Evolutionary conservation across 768 basidiomycete genomes (phyloP).

Genomic region (Grammothele lineata): DNA sequence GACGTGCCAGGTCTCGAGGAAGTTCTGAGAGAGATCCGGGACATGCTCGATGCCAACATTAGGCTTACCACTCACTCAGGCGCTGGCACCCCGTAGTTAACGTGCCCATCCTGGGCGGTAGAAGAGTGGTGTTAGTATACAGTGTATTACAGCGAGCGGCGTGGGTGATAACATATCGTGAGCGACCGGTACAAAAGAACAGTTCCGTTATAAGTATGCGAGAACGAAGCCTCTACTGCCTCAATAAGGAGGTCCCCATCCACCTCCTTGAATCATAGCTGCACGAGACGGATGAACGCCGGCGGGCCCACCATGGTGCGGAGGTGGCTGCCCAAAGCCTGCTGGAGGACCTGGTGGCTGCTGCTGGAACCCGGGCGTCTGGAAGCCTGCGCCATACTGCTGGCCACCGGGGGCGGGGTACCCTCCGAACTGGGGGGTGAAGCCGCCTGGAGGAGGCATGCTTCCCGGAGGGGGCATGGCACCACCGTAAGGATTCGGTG

Average conservation of each 20-base stretch:
- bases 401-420: slow-evolving; percentile 15
- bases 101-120: too few relatives aligned
- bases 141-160: slow-evolving; percentile 16
- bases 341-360: slow-evolving; percentile 33
- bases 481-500: slow-evolving; percentile 68
- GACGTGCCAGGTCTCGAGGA: slow-evolving; percentile 3
- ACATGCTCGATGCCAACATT: neutral
- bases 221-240: too few relatives aligned
- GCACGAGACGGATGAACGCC: slow-evolving; percentile 68
- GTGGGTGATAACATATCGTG: slow-evolving; percentile 12
- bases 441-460: slow-evolving; percentile 35
- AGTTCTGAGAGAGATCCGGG: neutral
- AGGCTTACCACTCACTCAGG: too few relatives aligned
- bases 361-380: slow-evolving; percentile 42
- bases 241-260: slow-evolving; percentile 24
- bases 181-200: neutral
- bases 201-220: too few relatives aligned
- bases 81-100: too few relatives aligned
- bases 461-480: slow-evolving; percentile 28
- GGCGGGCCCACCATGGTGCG: slow-evolving; percentile 32
- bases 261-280: slow-evolving; percentile 52
- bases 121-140: too few relatives aligned
- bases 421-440: slow-evolving; percentile 16
- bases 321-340: slow-evolving; percentile 38
- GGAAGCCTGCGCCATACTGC: slow-evolving; percentile 28